Percentiles rank a stretch among this genome's conserved stretches.
Conservation (phyloP, 2,329 filamentous ascomycete species). For the Cercospora citrullina region DNA sequence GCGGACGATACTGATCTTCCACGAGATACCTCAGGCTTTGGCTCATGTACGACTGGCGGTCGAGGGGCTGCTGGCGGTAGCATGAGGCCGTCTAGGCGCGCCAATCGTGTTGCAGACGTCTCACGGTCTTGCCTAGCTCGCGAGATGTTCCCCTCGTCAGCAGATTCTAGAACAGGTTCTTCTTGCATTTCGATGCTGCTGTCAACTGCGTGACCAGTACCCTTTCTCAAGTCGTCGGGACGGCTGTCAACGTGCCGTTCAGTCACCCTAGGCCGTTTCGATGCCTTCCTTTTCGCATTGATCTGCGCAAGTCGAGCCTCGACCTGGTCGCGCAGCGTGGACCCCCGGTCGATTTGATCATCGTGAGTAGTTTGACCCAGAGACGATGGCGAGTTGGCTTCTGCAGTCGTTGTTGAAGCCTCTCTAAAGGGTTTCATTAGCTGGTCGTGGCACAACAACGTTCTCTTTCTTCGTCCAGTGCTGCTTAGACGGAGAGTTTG, state of each 20-base stretch:
- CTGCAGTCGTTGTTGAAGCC: slow-evolving; percentile 1
- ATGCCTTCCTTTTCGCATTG: slow-evolving; percentile 27
- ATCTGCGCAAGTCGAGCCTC: slow-evolving; percentile 36
- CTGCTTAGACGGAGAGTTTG: slow-evolving; percentile 43
- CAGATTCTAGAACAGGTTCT: slow-evolving; percentile 12
- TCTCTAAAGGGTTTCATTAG: slow-evolving; percentile 24
- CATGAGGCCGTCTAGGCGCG: slow-evolving; percentile 26
- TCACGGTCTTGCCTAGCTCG: slow-evolving; percentile 7
- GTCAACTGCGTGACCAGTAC: slow-evolving; percentile 1
- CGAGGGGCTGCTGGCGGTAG: slow-evolving; percentile 22
- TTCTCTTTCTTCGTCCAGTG: slow-evolving; percentile 44
- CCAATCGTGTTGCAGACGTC: slow-evolving; percentile 19
- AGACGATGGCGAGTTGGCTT: neutral
- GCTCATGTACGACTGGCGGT: neutral
- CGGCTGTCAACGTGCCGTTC: neutral
- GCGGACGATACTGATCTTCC: neutral
- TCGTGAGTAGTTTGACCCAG: neutral
- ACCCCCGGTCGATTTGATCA: slow-evolving; percentile 3
- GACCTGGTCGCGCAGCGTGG: slow-evolving; percentile 29
- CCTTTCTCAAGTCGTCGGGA: neutral
- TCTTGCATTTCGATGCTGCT: slow-evolving; percentile 8
- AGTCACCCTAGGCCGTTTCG: slow-evolving; percentile 3
- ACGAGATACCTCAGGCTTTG: neutral
- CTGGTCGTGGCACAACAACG: slow-evolving; percentile 45
- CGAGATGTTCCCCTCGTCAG: neutral